Conservation (phyloP, 164 flowering plant genomes). For the Dillenia suffruticosa region DNA sequence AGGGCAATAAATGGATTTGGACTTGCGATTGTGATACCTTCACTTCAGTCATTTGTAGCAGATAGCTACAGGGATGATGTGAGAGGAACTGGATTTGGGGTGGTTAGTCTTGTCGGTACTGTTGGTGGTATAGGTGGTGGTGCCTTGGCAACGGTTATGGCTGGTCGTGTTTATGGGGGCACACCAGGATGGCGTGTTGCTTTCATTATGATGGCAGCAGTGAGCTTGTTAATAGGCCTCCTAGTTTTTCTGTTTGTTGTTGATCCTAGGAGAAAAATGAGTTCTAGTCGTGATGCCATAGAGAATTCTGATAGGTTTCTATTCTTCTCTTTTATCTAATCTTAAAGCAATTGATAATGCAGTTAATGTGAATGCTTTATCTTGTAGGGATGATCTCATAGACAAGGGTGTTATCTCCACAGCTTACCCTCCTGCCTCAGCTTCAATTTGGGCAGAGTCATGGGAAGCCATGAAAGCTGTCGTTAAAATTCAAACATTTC, state of each 20-base stretch:
- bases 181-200: constrained; percentile 87
- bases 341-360: neutral
- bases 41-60: constrained; percentile 93
- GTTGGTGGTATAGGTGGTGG: constrained; percentile 93
- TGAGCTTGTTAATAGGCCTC: constrained; percentile 71
- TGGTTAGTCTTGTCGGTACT: constrained; percentile 70
- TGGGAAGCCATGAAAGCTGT: constrained; percentile 85
- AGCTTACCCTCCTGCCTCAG: constrained; percentile 17
- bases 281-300: constrained; percentile 5
- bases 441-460: constrained; percentile 64
- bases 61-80: constrained; percentile 83
- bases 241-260: constrained; percentile 72
- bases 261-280: constrained; percentile 61
- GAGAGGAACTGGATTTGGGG: constrained; percentile 87
- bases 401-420: constrained; percentile 30
- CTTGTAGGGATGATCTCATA: constrained; percentile 42
- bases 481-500: constrained; percentile 72
- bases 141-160: constrained; percentile 86
- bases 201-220: constrained; percentile 71
- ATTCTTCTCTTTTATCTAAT: constrained; percentile 4
- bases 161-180: constrained; percentile 72
- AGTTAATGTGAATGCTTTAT: constrained; percentile 6
- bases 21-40: constrained; percentile 93
- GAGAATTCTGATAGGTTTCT: constrained; percentile 46
- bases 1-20: constrained; percentile 92